Conservation (phyloP, 345 rosid species). For the Tarenaya hassleriana region DNA sequence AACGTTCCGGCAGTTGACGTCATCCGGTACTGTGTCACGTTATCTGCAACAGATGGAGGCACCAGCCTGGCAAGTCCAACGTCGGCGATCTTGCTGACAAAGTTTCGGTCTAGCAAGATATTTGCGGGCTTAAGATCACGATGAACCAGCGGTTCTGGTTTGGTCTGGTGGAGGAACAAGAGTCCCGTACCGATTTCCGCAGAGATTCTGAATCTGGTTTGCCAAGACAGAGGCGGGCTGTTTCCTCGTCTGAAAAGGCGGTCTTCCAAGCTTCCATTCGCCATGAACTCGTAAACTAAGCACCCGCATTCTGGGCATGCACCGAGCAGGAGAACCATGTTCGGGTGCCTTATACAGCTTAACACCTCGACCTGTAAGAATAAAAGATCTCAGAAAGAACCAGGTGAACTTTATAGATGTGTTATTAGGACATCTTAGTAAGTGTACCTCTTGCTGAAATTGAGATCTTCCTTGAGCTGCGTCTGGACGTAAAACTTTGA, state of each 20-base stretch:
- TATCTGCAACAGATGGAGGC: constrained; percentile 72
- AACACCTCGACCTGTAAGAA: constrained; percentile 65
- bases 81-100: constrained; percentile 83
- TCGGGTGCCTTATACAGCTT: constrained; percentile 84
- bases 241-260: constrained; percentile 57
- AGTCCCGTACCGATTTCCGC: constrained; percentile 77
- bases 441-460: constrained; percentile 98
- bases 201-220: constrained; percentile 67
- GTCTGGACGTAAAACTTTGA: constrained; percentile 77
- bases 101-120: constrained; percentile 76
- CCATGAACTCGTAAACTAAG: constrained; percentile 88
- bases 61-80: constrained; percentile 88
- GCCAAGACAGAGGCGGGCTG: constrained; percentile 69
- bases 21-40: constrained; percentile 76
- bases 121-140: constrained; percentile 85
- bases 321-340: constrained; percentile 88
- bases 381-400: constrained; percentile 11
- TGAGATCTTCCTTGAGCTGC: constrained; percentile 91
- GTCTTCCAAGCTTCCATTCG: constrained; percentile 86
- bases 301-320: constrained; percentile 91
- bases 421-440: constrained; percentile 10
- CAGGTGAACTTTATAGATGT: not conserved
- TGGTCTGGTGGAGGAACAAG: constrained; percentile 77
- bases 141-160: constrained; percentile 89
- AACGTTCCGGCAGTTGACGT: constrained; percentile 89